A percentile compares a stretch with the other conserved stretches of the same genome.
phyloP scores from a whole-genome alignment of 305 asterid genomes.

The Rubia tinctorum region DNA sequence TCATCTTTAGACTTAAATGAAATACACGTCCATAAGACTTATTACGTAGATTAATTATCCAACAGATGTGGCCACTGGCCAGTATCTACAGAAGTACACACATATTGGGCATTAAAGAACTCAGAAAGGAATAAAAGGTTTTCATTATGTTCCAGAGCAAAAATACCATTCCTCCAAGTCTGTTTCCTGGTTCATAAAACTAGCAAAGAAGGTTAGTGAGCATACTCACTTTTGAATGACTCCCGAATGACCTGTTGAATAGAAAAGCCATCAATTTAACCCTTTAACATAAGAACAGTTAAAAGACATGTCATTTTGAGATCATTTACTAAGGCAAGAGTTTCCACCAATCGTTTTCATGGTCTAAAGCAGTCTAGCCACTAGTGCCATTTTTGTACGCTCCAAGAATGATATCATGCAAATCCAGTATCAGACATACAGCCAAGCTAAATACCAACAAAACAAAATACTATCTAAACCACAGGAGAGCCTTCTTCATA shows the following conservation, averaged over 20 bases:
- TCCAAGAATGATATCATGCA: not conserved
- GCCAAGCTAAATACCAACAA: not conserved
- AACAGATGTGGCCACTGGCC: not conserved
- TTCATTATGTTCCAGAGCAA: not conserved
- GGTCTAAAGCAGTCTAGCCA: not conserved
- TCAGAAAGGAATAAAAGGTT: not conserved
- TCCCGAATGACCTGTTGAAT: conserved; percentile 69
- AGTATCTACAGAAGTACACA: not conserved
- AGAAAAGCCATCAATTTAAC: conserved; percentile 28
- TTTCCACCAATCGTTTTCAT: not conserved
- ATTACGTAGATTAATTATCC: not conserved
- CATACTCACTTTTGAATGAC: conserved; percentile 52
- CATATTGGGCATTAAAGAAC: not conserved
- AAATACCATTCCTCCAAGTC: not conserved
- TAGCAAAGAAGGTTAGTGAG: conserved; percentile 2
- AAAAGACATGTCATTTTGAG: not conserved
- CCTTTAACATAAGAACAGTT: conserved; percentile 11
- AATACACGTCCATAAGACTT: not conserved
- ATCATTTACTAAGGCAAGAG: not conserved
- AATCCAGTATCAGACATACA: not conserved
- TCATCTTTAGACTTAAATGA: not conserved
- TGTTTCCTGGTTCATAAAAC: not conserved
- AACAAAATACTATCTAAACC: not conserved
- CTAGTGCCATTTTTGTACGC: not conserved
- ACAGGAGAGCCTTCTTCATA: not conserved